A percentile compares a stretch with the other conserved stretches of the same genome.
These are phyloP conservation scores for Poa annua DNA, from an alignment of 176 grass and related monocot species.

Conservation along the genomic window DNA sequence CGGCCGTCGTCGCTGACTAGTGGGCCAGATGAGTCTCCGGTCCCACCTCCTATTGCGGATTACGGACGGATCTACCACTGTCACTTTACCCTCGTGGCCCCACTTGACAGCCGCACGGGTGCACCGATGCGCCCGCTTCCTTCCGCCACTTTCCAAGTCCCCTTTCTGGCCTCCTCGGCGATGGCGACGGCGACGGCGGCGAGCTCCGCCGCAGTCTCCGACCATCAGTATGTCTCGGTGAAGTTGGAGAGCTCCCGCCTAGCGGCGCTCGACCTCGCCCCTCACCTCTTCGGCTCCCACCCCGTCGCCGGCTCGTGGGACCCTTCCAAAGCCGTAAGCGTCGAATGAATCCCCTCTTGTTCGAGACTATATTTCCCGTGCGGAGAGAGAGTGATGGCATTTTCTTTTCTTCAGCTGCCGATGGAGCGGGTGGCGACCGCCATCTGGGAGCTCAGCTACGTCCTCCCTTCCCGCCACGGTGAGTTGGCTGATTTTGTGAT, in stretches of 20 bases:
- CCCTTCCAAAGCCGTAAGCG: slow-evolving; percentile 70
- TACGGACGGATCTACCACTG: not conserved
- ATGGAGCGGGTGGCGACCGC: slow-evolving; percentile 67
- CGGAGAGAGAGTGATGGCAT: slow-evolving; percentile 20
- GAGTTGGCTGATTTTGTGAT: slow-evolving; percentile 30
- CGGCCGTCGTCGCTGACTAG: slow-evolving; percentile 6
- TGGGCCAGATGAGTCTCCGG: not conserved
- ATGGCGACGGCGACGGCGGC: slow-evolving; percentile 59
- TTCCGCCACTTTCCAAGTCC: slow-evolving; percentile 36
- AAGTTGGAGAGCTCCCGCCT: slow-evolving; percentile 76
- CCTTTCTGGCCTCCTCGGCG: slow-evolving; percentile 40
- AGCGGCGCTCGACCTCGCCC: slow-evolving; percentile 55
- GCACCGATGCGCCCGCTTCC: slow-evolving; percentile 21
- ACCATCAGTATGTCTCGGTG: slow-evolving; percentile 74
- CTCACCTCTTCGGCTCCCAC: slow-evolving; percentile 78
- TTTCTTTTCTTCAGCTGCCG: slow-evolving; percentile 48
- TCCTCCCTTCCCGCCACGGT: slow-evolving; percentile 76
- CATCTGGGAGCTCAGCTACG: slow-evolving; percentile 88
- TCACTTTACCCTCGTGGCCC: slow-evolving; percentile 23
- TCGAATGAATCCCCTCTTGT: slow-evolving; percentile 29
- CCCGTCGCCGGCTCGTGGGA: slow-evolving; percentile 83
- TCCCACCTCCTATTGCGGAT: not conserved
- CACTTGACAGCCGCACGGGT: slow-evolving; percentile 32
- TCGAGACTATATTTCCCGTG: slow-evolving; percentile 14
- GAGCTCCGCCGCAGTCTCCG: slow-evolving; percentile 37